Evolutionary conservation across 2,329 filamentous ascomycete genomes (phyloP), one percentile per base, ranked within the genome.

Genomic region (Fusarium verrucosum): DNA sequence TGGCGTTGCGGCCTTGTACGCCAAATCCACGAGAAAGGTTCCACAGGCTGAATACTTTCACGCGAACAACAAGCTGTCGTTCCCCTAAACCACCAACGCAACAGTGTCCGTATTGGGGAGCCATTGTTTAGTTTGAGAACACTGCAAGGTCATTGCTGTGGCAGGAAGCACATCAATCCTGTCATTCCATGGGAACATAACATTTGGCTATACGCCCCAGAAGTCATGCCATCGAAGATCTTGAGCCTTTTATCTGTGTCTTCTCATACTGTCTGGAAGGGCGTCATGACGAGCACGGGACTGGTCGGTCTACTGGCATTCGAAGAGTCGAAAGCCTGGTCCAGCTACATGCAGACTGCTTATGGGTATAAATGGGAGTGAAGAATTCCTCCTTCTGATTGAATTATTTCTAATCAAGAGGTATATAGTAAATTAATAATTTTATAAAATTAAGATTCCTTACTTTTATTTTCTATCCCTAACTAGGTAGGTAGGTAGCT

Each of bases 81-180:
- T 51, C 22, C 40, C 32, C 40, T 2, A 20, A 23, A 6, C 49
- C 49, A 10, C 17, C 25, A 4, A 35, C 33, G 8, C 25, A 23
- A 7, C 30, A 51, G n/a, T 51, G 40, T 13, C 32, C 40, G 11
- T 51, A 51, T 8, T 51, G 49, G 11, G 49, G 49, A 5, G 49
- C 37, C 7, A 51, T 45, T 10, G 17, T 51, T 3, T 40, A 51
- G 16, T 51, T 45, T 1, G 45, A 36, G 22, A 35, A 35, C 1
- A 5, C 22, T 4, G 1, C 23, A 30, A 38, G 16, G 10, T 30
- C 33, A 7, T 30, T 10, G 3, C 1, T 38, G 10, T 49, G 45
- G 45, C 45, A 38, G 45, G 38, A 47, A 47, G 44, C 0, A 30
- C 3, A 47, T 23, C 14, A 1, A 9, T 19, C 22, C 11, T 16